phyloP scores from a whole-genome alignment of 169 alveolate genomes.

The Neospora caninum region DNA sequence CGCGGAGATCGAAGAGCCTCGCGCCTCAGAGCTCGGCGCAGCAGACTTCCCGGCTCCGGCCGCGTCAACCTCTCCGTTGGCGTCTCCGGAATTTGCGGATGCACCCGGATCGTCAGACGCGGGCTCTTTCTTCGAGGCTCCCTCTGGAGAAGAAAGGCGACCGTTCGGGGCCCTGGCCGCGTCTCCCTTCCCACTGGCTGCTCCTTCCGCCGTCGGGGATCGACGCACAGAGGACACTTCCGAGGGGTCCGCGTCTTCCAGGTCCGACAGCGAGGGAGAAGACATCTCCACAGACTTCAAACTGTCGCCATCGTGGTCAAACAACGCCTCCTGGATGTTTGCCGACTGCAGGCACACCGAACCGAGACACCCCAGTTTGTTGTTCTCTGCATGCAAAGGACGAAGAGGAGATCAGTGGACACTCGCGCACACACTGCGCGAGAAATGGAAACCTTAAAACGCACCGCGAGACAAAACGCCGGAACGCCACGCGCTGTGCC shows the following conservation, averaged over 20 bases:
- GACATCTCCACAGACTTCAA: neutral
- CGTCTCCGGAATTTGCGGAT: neutral
- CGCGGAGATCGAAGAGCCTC: neutral
- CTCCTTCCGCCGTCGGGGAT: too few species aligned
- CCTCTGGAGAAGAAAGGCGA: too few species aligned
- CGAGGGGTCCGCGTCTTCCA: neutral
- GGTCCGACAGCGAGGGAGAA: neutral
- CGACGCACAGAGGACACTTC: neutral
- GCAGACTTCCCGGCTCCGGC: neutral
- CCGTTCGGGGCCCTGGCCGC: neutral
- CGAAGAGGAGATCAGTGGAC: too few species aligned
- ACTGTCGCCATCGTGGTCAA: constrained; percentile 8
- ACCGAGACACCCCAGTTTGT: neutral
- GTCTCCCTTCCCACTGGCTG: neutral
- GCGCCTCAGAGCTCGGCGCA: neutral
- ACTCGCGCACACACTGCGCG: too few species aligned
- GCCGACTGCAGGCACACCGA: neutral
- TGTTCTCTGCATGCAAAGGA: neutral
- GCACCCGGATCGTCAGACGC: too few species aligned
- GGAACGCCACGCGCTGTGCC: too few species aligned
- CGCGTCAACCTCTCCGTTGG: neutral
- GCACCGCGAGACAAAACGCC: too few species aligned
- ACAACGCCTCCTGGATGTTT: constrained; percentile 15
- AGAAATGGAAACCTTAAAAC: too few species aligned
- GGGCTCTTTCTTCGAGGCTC: too few species aligned